A percentile compares a stretch with the other conserved stretches of the same genome.
Evolutionary conservation across 2,329 filamentous ascomycete genomes (phyloP).

Genomic region (Microcera coccophila): DNA sequence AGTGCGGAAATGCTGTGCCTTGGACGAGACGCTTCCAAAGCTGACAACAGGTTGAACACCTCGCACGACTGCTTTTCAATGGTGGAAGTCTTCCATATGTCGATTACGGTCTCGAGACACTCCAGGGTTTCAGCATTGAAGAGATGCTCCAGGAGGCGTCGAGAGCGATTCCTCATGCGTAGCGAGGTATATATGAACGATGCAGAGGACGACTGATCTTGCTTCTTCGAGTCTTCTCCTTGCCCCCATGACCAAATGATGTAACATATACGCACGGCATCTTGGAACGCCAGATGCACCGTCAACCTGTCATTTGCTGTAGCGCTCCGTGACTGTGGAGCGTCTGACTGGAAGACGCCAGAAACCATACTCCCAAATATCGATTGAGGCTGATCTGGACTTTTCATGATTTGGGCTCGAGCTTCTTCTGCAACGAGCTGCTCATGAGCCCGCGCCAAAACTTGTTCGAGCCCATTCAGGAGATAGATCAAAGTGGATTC

Average conservation of each 20-base stretch:
- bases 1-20: slow-evolving; percentile 89
- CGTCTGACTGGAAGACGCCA: slow-evolving; percentile 79
- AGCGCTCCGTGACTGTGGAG: slow-evolving; percentile 69
- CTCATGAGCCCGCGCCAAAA: slow-evolving; percentile 83
- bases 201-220: slow-evolving; percentile 66
- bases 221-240: slow-evolving; percentile 52
- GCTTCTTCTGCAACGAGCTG: slow-evolving; percentile 73
- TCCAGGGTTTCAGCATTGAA: slow-evolving; percentile 90
- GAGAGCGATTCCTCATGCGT: slow-evolving; percentile 83
- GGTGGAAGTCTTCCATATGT: slow-evolving; percentile 66
- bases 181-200: slow-evolving; percentile 90
- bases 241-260: slow-evolving; percentile 93
- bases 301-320: slow-evolving; percentile 93
- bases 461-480: slow-evolving; percentile 87
- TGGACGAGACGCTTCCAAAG: slow-evolving; percentile 84
- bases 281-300: slow-evolving; percentile 93
- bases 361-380: slow-evolving; percentile 96
- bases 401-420: slow-evolving; percentile 64
- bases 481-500: slow-evolving; percentile 78
- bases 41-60: slow-evolving; percentile 82
- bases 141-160: slow-evolving; percentile 84
- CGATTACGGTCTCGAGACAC: slow-evolving; percentile 85
- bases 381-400: slow-evolving; percentile 76
- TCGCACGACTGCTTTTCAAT: slow-evolving; percentile 51
- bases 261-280: slow-evolving; percentile 88